Evolutionary conservation across 2,329 filamentous ascomycete genomes (phyloP).

Genomic region (Aspergillus aculeatinus): DNA sequence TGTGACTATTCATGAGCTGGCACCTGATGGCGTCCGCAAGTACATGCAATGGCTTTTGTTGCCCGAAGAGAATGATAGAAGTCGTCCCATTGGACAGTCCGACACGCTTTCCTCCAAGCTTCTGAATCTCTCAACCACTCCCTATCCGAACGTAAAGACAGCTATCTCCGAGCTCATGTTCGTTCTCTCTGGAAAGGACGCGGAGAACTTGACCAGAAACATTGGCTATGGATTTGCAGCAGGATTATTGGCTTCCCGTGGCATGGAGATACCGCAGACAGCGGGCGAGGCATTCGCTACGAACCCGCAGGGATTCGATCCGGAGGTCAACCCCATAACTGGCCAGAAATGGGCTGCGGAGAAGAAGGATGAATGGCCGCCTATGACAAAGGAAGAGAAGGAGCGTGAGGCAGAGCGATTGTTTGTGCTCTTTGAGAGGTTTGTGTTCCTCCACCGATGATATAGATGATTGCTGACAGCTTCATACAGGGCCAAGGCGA

Average conservation of each 20-base stretch:
- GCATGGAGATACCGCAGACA: constrained; percentile 71
- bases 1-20: constrained; percentile 67
- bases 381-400: constrained; percentile 90
- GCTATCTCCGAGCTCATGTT: constrained; percentile 79
- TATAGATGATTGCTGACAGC: constrained; percentile 18
- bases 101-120: constrained; percentile 73
- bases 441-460: constrained; percentile 23
- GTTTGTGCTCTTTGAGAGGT: constrained; percentile 89
- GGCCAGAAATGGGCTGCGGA: constrained; percentile 76
- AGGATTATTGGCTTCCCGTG: constrained; percentile 82
- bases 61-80: constrained; percentile 73
- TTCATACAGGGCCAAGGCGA: constrained; percentile 60
- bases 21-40: constrained; percentile 61
- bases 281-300: constrained; percentile 57
- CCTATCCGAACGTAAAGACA: constrained; percentile 70
- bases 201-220: constrained; percentile 78
- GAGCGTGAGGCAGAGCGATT: constrained; percentile 85
- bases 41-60: constrained; percentile 68
- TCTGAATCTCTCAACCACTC: constrained; percentile 73
- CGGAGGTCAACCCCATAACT: constrained; percentile 74
- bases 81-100: constrained; percentile 72
- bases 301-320: constrained; percentile 23
- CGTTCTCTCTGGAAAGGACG: constrained; percentile 78
- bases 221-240: constrained; percentile 94
- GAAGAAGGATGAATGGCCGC: constrained; percentile 56